Percentiles rank a stretch among this genome's conserved stretches.
phyloP scores from a whole-genome alignment of 2,329 filamentous ascomycete genomes.

The Sphaerulina musiva region DNA sequence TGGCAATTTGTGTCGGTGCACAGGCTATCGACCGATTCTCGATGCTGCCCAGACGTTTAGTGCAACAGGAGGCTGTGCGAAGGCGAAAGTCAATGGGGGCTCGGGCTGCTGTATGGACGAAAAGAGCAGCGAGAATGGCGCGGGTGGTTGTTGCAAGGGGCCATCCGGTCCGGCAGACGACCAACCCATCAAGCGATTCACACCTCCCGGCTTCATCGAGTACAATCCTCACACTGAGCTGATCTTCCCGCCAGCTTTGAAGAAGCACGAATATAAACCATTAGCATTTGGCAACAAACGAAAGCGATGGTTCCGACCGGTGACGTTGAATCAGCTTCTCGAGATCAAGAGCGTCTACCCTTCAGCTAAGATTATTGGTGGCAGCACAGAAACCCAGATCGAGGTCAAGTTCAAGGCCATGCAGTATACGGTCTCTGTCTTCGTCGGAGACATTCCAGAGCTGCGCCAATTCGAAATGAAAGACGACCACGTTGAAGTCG shows the following conservation, averaged over 20 bases:
- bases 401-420: constrained; percentile 97
- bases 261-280: constrained; percentile 73
- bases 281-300: constrained; percentile 88
- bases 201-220: constrained; percentile 83
- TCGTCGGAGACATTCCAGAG: constrained; percentile 87
- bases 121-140: constrained; percentile 37
- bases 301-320: constrained; percentile 88
- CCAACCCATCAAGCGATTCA: constrained; percentile 57
- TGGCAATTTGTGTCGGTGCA: constrained; percentile 91
- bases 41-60: constrained; percentile 91
- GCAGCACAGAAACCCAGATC: constrained; percentile 95
- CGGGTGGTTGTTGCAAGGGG: constrained; percentile 55
- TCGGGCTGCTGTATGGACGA: constrained; percentile 64
- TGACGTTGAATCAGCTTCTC: constrained; percentile 76
- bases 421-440: constrained; percentile 83
- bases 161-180: constrained; percentile 35
- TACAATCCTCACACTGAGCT: constrained; percentile 91
- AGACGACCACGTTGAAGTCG: constrained; percentile 79
- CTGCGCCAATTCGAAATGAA: constrained; percentile 73
- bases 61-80: constrained; percentile 49
- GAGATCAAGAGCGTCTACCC: constrained; percentile 85
- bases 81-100: constrained; percentile 52
- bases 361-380: constrained; percentile 86
- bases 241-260: constrained; percentile 83
- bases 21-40: constrained; percentile 86